phyloP scores from a whole-genome alignment of 495 filamentous ascomycete species.

The Trypethelium eluteriae region DNA sequence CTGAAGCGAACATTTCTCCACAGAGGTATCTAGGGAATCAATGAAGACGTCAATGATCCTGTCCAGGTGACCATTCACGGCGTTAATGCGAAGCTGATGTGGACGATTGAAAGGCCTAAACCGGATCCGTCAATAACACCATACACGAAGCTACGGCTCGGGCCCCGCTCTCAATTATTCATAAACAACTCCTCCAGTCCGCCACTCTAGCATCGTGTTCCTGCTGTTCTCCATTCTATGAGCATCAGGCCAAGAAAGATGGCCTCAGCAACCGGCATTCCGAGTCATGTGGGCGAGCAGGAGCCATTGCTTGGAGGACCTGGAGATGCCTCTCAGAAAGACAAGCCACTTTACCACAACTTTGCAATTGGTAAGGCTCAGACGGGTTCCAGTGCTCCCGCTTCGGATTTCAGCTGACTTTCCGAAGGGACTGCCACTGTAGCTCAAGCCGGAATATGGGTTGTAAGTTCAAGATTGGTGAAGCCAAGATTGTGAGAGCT shows the following conservation, averaged over 20 bases:
- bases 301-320: conserved; percentile 70
- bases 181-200: background rate
- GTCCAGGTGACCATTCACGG: background rate
- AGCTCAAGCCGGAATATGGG: conserved; percentile 59
- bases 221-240: background rate
- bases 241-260: conserved; percentile 13
- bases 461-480: conserved; percentile 41
- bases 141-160: background rate
- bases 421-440: conserved; percentile 57
- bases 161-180: conserved; percentile 3
- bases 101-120: background rate
- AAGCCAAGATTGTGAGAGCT: conserved; percentile 1
- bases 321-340: conserved; percentile 64
- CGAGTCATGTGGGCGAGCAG: conserved; percentile 45
- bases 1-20: background rate
- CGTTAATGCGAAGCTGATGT: conserved; percentile 5
- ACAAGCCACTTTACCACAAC: conserved; percentile 59
- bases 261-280: conserved; percentile 20
- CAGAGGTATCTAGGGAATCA: background rate
- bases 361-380: conserved; percentile 58
- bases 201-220: background rate
- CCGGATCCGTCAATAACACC: conserved; percentile 4
- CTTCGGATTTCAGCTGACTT: background rate
- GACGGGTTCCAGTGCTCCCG: background rate
- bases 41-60: conserved; percentile 1